A percentile compares a stretch with the other conserved stretches of the same genome.
phyloP scores from a whole-genome alignment of 768 basidiomycete species.

The Boletus tomentosulus region DNA sequence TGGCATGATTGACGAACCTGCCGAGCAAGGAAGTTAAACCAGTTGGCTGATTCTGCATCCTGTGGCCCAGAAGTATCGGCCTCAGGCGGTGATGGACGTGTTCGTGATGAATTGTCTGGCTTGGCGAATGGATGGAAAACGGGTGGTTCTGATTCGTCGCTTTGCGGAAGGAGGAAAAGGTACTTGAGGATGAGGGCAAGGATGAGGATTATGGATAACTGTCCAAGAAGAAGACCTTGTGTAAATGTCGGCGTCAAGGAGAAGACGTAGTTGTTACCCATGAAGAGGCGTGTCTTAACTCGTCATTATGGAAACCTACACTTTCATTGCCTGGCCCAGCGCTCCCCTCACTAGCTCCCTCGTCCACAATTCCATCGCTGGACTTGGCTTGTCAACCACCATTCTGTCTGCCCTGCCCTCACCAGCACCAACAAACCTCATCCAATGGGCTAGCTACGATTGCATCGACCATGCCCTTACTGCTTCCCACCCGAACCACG shows the following conservation, averaged over 20 bases:
- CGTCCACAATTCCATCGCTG: conserved; percentile 39
- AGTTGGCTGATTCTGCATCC: conserved; percentile 73
- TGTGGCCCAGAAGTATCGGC: conserved; percentile 1
- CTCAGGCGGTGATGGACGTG: conserved; percentile 26
- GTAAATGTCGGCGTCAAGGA: conserved; percentile 88
- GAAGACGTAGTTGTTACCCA: conserved; percentile 54
- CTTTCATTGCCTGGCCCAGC: conserved; percentile 50
- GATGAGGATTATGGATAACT: conserved; percentile 79
- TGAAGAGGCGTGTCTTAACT: conserved; percentile 3
- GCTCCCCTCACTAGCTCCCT: conserved; percentile 53
- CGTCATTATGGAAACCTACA: conserved; percentile 9
- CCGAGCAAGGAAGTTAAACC: conserved; percentile 83
- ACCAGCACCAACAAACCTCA: conserved; percentile 27
- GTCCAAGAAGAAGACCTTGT: conserved; percentile 89
- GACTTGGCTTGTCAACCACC: conserved; percentile 27
- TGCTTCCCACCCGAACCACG: conserved; percentile 41
- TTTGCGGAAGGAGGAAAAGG: conserved; percentile 84
- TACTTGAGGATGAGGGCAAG: conserved; percentile 84
- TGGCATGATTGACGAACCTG: conserved; percentile 50
- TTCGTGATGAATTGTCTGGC: conserved; percentile 41
- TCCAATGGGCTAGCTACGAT: conserved; percentile 91
- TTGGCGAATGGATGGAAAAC: conserved; percentile 59
- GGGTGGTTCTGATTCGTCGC: conserved; percentile 50
- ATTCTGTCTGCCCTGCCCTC: conserved; percentile 28
- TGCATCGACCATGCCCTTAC: conserved; percentile 74